Evolutionary conservation across 1,284 basidiomycete species (phyloP).

Genomic region (Entoloma clypeatum): DNA sequence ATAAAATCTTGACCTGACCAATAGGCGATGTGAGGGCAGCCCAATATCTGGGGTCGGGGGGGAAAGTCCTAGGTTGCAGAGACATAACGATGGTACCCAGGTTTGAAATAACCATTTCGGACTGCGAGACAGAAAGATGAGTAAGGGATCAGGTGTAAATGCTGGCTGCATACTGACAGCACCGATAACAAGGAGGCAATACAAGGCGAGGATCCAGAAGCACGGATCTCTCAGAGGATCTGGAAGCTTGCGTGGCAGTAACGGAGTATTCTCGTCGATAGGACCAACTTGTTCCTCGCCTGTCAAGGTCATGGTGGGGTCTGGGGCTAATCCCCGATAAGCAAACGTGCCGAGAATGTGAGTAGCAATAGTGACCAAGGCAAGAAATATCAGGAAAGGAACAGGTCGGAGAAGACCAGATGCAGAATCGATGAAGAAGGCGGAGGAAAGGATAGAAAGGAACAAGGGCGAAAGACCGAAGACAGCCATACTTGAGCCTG

Average conservation of each 20-base stretch:
- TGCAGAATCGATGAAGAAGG: conserved; percentile 48
- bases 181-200: conserved; percentile 53
- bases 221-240: conserved; percentile 43
- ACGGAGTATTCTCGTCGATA: conserved; percentile 40
- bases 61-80: conserved; percentile 28
- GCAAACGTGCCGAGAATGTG: conserved; percentile 52
- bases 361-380: conserved; percentile 46
- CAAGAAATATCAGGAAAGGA: conserved; percentile 54
- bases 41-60: conserved; percentile 18
- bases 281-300: conserved; percentile 3
- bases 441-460: conserved; percentile 60
- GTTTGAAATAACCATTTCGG: conserved; percentile 79
- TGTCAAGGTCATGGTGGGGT: neutral
- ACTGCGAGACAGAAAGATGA: conserved; percentile 35
- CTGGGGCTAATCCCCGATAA: conserved; percentile 29
- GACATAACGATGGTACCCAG: conserved; percentile 72
- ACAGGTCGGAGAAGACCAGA: conserved; percentile 51
- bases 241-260: conserved; percentile 32
- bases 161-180: conserved; percentile 42
- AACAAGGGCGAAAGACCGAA: conserved; percentile 76
- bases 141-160: neutral
- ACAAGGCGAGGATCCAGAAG: conserved; percentile 54
- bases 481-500: conserved; percentile 63
- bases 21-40: conserved; percentile 36
- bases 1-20: conserved; percentile 66